Evolutionary conservation across 2,329 filamentous ascomycete genomes (phyloP).

Genomic region (Coniochaeta sp.): DNA sequence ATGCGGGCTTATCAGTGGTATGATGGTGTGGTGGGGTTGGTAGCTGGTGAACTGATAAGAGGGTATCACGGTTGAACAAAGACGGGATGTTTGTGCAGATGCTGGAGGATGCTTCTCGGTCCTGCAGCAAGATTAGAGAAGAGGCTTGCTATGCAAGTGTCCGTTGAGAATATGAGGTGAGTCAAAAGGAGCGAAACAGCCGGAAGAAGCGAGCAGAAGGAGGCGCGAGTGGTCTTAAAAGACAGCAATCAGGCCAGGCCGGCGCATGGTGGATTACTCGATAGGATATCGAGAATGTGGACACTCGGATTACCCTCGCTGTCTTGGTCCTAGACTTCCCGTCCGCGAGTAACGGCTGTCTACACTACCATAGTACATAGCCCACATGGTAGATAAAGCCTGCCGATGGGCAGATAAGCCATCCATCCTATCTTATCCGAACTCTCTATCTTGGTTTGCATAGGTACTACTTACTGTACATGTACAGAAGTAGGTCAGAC

Average conservation of each 20-base stretch:
- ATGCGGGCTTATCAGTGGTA: conserved; percentile 7
- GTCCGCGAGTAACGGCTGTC: neutral
- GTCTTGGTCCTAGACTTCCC: neutral
- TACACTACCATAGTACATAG: too few relatives aligned
- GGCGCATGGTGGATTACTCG: neutral
- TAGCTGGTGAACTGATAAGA: neutral
- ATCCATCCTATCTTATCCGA: neutral
- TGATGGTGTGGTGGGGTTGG: neutral
- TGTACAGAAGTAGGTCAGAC: neutral
- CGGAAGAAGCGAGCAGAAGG: neutral
- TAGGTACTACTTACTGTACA: neutral
- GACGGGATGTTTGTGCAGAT: neutral
- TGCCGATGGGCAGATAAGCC: neutral
- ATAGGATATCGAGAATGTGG: neutral
- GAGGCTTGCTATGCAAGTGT: neutral
- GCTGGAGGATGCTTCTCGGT: neutral
- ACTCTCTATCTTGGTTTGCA: neutral
- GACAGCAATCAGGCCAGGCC: too few relatives aligned
- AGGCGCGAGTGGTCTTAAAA: neutral
- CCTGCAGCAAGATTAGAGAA: neutral
- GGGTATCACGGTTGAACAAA: conserved; percentile 1
- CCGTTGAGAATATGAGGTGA: neutral
- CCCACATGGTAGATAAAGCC: neutral
- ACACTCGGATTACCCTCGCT: neutral
- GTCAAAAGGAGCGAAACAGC: neutral